Base-by-base conservation (phyloP, 2,329 filamentous ascomycete species). In the Chrysoporthe puriensis region DNA sequence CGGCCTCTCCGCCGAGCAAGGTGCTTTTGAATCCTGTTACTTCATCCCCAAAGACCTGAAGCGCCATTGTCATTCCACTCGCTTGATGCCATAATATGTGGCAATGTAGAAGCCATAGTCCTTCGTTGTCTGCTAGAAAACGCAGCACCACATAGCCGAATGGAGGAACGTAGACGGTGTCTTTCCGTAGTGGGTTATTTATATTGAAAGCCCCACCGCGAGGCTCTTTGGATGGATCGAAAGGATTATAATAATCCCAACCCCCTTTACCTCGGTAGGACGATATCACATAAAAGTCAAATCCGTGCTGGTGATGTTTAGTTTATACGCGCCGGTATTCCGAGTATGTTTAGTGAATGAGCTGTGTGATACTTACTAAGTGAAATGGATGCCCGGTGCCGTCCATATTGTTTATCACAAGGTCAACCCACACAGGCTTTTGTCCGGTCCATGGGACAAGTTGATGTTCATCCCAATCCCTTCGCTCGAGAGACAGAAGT, bases 171-270 rank as follows among this genome's bases (percentile, higher is more conserved):
- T 71, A 71, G 2, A 73, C 63, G 9, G 72, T 74, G 56, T 81
- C 50, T 56, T 78, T 6, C 62, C 46, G 54, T 8, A 71, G 11
- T 1, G 73, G 73, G n/a, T 70, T 63, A 9, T 54, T 32, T 0
- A 66, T 9, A 48, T 74, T 73, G 36, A 71, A 68, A 0, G 70
- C 64, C 0, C 72, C 1, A 2, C 72, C 73, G 5, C 69, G 68
- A 2, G 72, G 72, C 8, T 62, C 48, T 36, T 60, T 68, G 62
- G 63, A 69, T 0, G 68, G 64, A 26, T 60, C 61, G 36, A 69
- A 74, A 2, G 73, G 73, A 26, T 73, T 74, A 62, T 74, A 74
- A 56, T 73, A 74, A 59, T 73, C 71, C 73, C 73, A 74, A 32
- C 72, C 72, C n/a, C 71, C 70, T 9, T 67, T 62, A 1, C 69